Evolutionary conservation across 345 rosid species (phyloP), one percentile per base, ranked within the genome.

Genomic region (Punica granatum): DNA sequence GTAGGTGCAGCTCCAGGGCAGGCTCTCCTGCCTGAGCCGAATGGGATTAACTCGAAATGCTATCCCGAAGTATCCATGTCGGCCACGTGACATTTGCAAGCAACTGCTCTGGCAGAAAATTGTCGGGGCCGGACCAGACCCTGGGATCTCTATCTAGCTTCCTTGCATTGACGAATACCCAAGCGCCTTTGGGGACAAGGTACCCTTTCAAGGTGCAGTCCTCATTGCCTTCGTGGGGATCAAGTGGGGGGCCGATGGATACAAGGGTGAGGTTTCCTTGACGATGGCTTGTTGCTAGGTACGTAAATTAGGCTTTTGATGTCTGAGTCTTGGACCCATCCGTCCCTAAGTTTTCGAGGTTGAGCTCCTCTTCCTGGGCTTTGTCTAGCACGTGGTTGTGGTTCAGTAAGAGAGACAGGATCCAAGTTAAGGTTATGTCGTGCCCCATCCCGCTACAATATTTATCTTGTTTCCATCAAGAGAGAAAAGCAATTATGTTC

Each of bases 231-330:
- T 81, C 83, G 26, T 85, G 76, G 18, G 92, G 9, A 84, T 85
- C 44, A 74, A 69, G 19, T 84, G 84, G 3, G 95, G 90, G 9
- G 70, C 81, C 1, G 83, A 80, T 19, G 95, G 92, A 70, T 84
- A 82, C 28, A 88, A 44, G 13, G 88, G 74, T 32, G 84, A 68
- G 6, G 87, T 79, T 73, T 88, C 95, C 73, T 84, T 88, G 69
- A 83, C n/a, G 25, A 84, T 76, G 13, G 96, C 90, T 68, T 83
- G 87, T 43, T 86, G 74, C n/a, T n/a, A n/a, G n/a, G n/a, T n/a
- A n/a, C n/a, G 66, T 85, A 85, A 7, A 65, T 70, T 2, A 87
- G 70, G 32, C 73, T 76, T 48, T 77, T 70, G 2, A 85, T 60
- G 78, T 85, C 89, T 4, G 86, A 76, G n/a, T 82, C 89, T 1